Evolutionary conservation across 306 rosid species (phyloP).

Genomic region (Corylus americana): DNA sequence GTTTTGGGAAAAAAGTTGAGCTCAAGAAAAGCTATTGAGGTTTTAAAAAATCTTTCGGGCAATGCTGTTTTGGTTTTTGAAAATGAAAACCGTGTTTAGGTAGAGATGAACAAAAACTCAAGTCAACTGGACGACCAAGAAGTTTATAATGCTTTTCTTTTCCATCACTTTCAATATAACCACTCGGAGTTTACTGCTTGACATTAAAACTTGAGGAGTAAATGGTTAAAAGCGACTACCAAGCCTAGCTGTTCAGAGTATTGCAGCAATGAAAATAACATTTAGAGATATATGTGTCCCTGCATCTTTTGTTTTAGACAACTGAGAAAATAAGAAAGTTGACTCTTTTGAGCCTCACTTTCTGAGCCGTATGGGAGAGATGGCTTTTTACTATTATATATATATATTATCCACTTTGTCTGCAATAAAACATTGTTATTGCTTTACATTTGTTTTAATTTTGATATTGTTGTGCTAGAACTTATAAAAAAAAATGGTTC

Average conservation of each 20-base stretch:
- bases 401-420: neutral
- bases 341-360: neutral
- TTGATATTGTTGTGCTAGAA: neutral
- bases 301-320: neutral
- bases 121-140: neutral
- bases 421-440: neutral
- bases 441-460: neutral
- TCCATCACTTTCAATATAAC: neutral
- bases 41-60: neutral
- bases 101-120: constrained; percentile 1
- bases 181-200: neutral
- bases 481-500: neutral
- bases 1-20: neutral
- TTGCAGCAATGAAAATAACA: neutral
- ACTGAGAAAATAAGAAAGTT: neutral
- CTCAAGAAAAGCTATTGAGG: neutral
- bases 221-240: neutral
- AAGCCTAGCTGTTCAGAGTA: neutral
- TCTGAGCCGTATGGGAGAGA: neutral
- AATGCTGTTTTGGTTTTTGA: neutral
- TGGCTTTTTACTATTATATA: neutral
- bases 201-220: neutral
- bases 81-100: neutral
- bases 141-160: neutral
- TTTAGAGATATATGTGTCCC: neutral